These are phyloP conservation scores for Candida tunisiensis DNA, from an alignment of 1,139 yeast genomes.

Conservation along the genomic window DNA sequence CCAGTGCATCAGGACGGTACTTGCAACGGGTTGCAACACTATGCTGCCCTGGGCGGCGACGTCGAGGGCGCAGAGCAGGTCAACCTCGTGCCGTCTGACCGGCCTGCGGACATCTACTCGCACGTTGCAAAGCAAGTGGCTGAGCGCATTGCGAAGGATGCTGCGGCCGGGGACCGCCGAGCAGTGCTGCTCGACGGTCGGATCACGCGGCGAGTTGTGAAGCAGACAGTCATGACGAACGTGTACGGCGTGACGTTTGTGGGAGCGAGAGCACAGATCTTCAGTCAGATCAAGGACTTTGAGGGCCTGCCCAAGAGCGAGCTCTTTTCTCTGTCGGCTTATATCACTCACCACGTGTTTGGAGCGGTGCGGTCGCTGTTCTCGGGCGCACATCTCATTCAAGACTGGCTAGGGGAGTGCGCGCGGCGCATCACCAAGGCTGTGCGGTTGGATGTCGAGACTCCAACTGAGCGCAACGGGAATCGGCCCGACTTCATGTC, in stretches of 20 bases:
- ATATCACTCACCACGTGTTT: conserved; percentile 66
- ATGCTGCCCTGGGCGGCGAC: conserved; percentile 97
- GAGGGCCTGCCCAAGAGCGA: conserved; percentile 22
- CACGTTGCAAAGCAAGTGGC: conserved; percentile 65
- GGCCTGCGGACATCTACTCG: conserved; percentile 83
- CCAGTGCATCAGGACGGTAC: conserved; percentile 98
- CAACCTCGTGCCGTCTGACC: conserved; percentile 63
- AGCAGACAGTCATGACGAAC: conserved; percentile 96
- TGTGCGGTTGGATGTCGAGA: conserved; percentile 24
- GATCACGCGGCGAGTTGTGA: conserved; percentile 74
- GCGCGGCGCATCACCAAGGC: conserved; percentile 74
- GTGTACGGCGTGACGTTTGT: conserved; percentile 94
- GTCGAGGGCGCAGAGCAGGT: conserved; percentile 89
- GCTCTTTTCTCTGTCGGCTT: conserved; percentile 32
- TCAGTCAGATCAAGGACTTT: conserved; percentile 24
- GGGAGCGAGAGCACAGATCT: conserved; percentile 84
- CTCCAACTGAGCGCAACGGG: conserved; percentile 7
- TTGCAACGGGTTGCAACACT: conserved; percentile 93
- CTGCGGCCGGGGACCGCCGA: conserved; percentile 31
- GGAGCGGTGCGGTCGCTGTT: conserved; percentile 74
- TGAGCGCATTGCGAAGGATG: conserved; percentile 39
- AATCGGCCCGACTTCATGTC: conserved; percentile 35
- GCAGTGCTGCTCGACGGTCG: conserved; percentile 42
- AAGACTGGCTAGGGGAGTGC: conserved; percentile 87
- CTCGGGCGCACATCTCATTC: conserved; percentile 86